Evolutionary conservation across 306 rosid genomes (phyloP).

Genomic region (Malus sieversii): DNA sequence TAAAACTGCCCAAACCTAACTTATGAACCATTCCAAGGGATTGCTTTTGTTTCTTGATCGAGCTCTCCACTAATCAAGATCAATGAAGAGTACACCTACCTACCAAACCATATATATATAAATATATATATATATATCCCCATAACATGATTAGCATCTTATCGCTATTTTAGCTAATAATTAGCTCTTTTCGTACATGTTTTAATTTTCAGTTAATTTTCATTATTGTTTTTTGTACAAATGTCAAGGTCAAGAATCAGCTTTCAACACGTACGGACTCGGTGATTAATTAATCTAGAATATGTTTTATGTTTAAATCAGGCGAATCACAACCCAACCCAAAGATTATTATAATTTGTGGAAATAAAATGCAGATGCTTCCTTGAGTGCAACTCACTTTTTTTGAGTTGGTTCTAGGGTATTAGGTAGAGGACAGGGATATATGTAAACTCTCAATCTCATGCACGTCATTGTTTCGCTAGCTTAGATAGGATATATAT

Average conservation of each 20-base stretch:
- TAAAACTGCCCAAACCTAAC: conserved; percentile 45
- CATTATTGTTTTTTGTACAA: not conserved
- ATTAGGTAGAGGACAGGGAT: conserved; percentile 69
- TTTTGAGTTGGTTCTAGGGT: conserved; percentile 8
- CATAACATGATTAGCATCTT: not conserved
- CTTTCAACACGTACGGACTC: not conserved
- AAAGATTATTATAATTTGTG: not conserved
- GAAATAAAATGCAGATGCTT: conserved; percentile 7
- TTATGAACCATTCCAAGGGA: conserved; percentile 33
- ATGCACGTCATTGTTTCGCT: conserved; percentile 26
- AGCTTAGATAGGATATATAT: not conserved
- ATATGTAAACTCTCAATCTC: not conserved
- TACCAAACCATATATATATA: conserved; percentile 12
- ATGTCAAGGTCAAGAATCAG: not conserved
- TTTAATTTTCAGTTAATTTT: not conserved
- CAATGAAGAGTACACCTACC: conserved; percentile 37
- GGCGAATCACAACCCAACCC: not conserved
- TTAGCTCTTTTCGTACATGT: not conserved
- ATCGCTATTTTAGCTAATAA: not conserved
- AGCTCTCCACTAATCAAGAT: conserved; percentile 13
- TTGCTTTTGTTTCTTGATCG: conserved; percentile 8
- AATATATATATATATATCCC: not conserved
- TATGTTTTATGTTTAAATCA: not conserved
- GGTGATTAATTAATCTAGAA: no score
- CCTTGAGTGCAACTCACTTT: conserved; percentile 69